phyloP scores from a whole-genome alignment of 2,329 filamentous ascomycete species.

The Herpotrichia juniperi region DNA sequence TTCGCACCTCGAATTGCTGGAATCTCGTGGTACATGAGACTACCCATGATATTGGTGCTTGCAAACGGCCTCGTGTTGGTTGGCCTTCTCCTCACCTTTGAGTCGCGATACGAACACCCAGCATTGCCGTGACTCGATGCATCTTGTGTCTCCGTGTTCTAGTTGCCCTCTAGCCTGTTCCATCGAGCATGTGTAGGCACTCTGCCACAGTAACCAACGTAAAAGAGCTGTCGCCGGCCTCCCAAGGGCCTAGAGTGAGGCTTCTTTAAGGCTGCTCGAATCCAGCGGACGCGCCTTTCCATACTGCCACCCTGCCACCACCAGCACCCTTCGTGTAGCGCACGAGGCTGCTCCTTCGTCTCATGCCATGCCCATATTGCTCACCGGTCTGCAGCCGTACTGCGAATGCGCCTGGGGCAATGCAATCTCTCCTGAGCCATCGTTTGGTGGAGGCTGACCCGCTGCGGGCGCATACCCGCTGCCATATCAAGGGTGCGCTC shows the following conservation, averaged over 20 bases:
- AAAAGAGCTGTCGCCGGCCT: neutral
- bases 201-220: neutral
- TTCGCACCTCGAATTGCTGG: neutral
- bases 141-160: neutral
- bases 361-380: constrained; percentile 12
- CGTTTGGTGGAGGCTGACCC: constrained; percentile 1
- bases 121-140: neutral
- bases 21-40: neutral
- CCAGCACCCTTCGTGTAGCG: neutral
- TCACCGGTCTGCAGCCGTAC: constrained; percentile 11
- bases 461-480: neutral
- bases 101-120: neutral
- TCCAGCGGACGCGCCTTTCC: neutral
- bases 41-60: neutral
- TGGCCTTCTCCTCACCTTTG: neutral
- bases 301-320: neutral
- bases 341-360: constrained; percentile 1
- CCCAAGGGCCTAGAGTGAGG: neutral
- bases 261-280: neutral
- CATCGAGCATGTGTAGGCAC: neutral
- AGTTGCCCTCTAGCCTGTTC: neutral
- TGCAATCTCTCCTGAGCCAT: neutral
- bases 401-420: constrained; percentile 3
- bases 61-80: neutral
- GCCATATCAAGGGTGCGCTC: neutral